These are phyloP conservation scores for Pythium rishiriense DNA, from an alignment of 352 stramenopile genomes.

Conservation along the genomic window DNA sequence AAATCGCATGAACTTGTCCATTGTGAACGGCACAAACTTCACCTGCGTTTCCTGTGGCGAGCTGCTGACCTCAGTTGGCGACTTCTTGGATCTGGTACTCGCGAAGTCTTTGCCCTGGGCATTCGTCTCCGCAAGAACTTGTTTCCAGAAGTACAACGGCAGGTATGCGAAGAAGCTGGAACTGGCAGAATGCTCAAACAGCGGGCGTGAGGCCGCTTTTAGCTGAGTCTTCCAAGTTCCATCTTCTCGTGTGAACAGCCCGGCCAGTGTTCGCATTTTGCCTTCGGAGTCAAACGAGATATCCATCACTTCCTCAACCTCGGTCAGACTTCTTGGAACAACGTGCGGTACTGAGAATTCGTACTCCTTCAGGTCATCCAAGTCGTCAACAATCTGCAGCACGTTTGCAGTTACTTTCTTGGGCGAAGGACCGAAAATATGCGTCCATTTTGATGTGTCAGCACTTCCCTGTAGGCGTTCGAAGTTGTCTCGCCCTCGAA, in stretches of 20 bases:
- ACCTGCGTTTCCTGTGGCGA: neutral
- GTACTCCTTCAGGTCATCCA: neutral
- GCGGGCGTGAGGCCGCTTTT: constrained; percentile 6
- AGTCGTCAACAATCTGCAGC: neutral
- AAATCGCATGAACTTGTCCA: constrained; percentile 37
- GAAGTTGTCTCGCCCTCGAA: neutral
- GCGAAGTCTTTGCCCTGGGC: neutral
- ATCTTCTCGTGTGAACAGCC: constrained; percentile 5
- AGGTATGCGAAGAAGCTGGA: constrained; percentile 35
- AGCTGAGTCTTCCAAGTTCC: constrained; percentile 12
- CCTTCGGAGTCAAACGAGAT: neutral
- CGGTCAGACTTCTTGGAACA: neutral
- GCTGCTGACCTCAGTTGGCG: too few relatives aligned
- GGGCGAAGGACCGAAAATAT: neutral
- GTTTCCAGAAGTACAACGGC: constrained; percentile 30
- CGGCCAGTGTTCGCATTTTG: neutral
- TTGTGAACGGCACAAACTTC: constrained; percentile 8
- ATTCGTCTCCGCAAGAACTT: constrained; percentile 31
- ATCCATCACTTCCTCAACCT: constrained; percentile 6
- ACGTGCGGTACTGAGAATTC: neutral
- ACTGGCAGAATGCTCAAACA: constrained; percentile 29
- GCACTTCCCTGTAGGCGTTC: neutral
- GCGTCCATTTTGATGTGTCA: neutral
- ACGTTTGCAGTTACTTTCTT: neutral
- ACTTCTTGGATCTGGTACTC: neutral